Conservation (phyloP, 768 basidiomycete genomes). For the Leucosporidium scottii region DNA sequence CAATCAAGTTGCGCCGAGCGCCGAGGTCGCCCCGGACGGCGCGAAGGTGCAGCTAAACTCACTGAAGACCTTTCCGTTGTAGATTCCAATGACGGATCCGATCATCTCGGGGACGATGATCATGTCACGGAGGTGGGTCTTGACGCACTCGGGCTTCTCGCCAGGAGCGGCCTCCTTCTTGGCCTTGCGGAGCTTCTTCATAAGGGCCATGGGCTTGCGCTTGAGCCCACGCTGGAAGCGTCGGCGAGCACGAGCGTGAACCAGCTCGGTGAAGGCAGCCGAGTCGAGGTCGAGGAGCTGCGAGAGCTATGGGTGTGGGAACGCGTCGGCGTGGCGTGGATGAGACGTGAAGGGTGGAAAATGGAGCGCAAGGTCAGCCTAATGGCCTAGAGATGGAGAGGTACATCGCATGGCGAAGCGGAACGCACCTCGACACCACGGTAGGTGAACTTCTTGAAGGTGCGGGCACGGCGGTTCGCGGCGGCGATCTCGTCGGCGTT, state of each 20-base stretch:
- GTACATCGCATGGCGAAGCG: no score
- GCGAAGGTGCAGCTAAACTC: background rate
- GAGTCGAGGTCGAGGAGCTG: constrained; percentile 94
- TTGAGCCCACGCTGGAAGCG: constrained; percentile 99
- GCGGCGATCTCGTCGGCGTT: constrained; percentile 80
- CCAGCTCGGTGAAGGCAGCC: constrained; percentile 69
- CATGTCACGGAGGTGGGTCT: constrained; percentile 99
- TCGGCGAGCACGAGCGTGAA: constrained; percentile 95
- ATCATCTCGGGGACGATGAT: constrained; percentile 99
- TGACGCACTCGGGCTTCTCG: constrained; percentile 97
- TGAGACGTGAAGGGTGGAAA: background rate
- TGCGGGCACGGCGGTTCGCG: constrained; percentile 85
- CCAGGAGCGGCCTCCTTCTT: constrained; percentile 99
- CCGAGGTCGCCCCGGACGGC: background rate
- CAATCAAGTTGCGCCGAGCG: background rate
- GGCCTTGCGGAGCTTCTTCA: constrained; percentile 98
- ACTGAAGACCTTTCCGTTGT: constrained; percentile 79
- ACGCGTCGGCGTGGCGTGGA: background rate
- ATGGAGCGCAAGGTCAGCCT: background rate
- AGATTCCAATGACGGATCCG: constrained; percentile 93
- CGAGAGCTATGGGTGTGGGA: constrained; percentile 56
- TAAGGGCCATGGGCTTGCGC: constrained; percentile 94
- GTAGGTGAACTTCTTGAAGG: constrained; percentile 98
- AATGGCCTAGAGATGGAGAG: no score
- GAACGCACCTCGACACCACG: constrained; percentile 67